A percentile compares a stretch with the other conserved stretches of the same genome.
Conservation (phyloP, 2,329 filamentous ascomycete genomes). For the Fusarium sp. region DNA sequence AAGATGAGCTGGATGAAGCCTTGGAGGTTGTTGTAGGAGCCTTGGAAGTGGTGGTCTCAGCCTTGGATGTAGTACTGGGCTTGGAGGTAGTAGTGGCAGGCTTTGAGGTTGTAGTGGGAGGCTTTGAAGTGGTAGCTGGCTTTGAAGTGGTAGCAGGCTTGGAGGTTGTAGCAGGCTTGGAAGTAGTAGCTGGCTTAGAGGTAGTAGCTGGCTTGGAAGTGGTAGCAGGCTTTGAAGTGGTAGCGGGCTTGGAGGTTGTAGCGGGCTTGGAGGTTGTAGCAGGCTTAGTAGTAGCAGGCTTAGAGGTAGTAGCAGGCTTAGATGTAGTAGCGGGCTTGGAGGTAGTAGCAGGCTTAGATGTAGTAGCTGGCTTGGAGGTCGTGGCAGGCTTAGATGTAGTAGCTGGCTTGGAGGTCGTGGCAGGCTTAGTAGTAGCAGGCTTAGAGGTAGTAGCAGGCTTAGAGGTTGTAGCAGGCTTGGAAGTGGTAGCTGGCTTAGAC, state of each 20-base stretch:
- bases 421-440: background rate
- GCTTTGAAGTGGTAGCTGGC: background rate
- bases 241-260: background rate
- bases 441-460: background rate
- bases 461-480: background rate
- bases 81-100: background rate
- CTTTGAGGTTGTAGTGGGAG: background rate
- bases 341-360: background rate
- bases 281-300: background rate
- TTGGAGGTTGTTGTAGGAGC: background rate
- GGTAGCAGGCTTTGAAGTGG: background rate
- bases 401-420: background rate
- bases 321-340: background rate
- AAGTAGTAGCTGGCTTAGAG: background rate
- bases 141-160: background rate
- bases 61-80: background rate
- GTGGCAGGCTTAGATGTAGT: background rate
- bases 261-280: fast-evolving
- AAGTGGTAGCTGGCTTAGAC: background rate
- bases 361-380: background rate
- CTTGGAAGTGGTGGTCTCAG: background rate
- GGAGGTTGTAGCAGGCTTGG: fast-evolving
- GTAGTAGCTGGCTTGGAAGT: background rate
- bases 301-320: background rate
- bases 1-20: background rate